These are phyloP conservation scores for Termitomyces sp. DNA, from an alignment of 768 basidiomycete species.

Conservation along the genomic window DNA sequence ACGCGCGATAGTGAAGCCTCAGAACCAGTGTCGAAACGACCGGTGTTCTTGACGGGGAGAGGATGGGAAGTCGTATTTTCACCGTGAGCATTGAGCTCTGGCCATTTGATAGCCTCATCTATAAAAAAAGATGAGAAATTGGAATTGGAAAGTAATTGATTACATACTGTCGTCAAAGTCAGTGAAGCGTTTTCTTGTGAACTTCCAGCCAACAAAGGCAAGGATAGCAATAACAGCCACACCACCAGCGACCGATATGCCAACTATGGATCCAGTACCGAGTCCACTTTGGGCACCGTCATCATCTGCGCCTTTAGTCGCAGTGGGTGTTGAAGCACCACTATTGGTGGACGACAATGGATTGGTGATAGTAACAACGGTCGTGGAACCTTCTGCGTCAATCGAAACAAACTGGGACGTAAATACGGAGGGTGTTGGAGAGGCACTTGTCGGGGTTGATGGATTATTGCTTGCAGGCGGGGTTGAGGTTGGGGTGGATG, in stretches of 20 bases:
- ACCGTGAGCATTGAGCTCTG: conserved; percentile 71
- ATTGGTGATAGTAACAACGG: conserved; percentile 18
- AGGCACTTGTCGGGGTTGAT: conserved; percentile 2
- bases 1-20: conserved; percentile 53
- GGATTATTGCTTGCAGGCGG: neutral
- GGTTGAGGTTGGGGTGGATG: neutral
- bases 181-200: conserved; percentile 69
- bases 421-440: conserved; percentile 4
- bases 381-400: conserved; percentile 17
- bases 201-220: conserved; percentile 81
- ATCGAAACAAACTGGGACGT: conserved; percentile 9
- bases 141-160: neutral
- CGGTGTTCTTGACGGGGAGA: conserved; percentile 64
- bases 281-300: conserved; percentile 31
- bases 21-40: conserved; percentile 65
- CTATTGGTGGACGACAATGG: conserved; percentile 20
- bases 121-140: conserved; percentile 7
- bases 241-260: conserved; percentile 77
- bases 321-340: conserved; percentile 22
- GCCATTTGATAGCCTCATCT: conserved; percentile 91
- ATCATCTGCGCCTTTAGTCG: conserved; percentile 17
- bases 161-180: conserved; percentile 78
- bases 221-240: conserved; percentile 66
- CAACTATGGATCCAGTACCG: conserved; percentile 68
- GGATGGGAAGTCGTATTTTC: conserved; percentile 45